Percentiles rank a stretch among this genome's conserved stretches.
These are phyloP conservation scores for Moricandia moricandioides DNA, from an alignment of 345 rosid genomes.

Conservation along the genomic window DNA sequence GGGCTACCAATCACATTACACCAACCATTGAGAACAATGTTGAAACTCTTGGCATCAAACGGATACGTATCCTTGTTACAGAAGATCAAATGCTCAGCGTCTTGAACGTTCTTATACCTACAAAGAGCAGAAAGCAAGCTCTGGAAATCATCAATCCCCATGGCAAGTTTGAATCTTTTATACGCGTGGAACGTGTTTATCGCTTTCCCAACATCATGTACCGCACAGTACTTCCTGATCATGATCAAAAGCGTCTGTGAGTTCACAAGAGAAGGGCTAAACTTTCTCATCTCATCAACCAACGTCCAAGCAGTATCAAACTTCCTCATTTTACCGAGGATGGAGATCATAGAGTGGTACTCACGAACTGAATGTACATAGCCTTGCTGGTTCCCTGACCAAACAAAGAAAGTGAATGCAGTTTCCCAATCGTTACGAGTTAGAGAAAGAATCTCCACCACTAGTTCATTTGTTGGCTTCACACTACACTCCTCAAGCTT, in stretches of 20 bases:
- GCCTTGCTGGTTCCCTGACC: conserved; percentile 70
- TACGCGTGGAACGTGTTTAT: conserved; percentile 75
- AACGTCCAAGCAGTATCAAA: conserved; percentile 87
- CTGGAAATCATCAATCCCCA: conserved; percentile 78
- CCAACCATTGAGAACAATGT: conserved; percentile 87
- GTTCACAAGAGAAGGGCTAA: conserved; percentile 52
- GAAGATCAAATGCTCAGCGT: conserved; percentile 86
- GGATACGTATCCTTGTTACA: conserved; percentile 70
- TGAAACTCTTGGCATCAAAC: conserved; percentile 71
- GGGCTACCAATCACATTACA: conserved; percentile 77
- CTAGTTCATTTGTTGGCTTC: conserved; percentile 53
- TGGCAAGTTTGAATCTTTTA: conserved; percentile 58
- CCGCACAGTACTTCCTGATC: conserved; percentile 87
- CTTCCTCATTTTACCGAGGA: conserved; percentile 84
- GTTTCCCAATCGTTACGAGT: conserved; percentile 84
- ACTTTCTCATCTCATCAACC: conserved; percentile 82
- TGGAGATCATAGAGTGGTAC: conserved; percentile 74
- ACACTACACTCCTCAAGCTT: conserved; percentile 60
- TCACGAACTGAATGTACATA: conserved; percentile 60
- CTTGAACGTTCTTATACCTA: conserved; percentile 87
- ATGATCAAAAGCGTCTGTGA: conserved; percentile 78
- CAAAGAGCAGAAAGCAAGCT: conserved; percentile 86
- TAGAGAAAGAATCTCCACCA: conserved; percentile 67
- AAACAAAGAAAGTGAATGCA: conserved; percentile 78
- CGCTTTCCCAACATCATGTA: conserved; percentile 76